Evolutionary conservation across 2,329 filamentous ascomycete genomes (phyloP), one percentile per base, ranked within the genome.

Genomic region (Diaporthe citrichinensis): DNA sequence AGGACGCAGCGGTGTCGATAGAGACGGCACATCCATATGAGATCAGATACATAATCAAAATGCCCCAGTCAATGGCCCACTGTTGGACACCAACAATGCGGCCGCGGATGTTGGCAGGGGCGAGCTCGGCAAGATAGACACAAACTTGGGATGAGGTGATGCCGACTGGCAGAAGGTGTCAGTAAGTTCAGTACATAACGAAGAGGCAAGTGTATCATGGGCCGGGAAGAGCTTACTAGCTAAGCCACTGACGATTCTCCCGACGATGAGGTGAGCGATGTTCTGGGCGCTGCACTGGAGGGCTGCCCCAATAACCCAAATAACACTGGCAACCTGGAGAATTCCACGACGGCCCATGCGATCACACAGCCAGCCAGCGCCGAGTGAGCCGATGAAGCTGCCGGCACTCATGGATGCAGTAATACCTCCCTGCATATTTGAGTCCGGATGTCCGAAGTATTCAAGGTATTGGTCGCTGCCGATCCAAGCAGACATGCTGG

Each of bases 351-450:
- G 86, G 31, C 88, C 89, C 80, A 84, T 86, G 9, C 80, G 84
- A 79, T 90, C 89, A 59, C 88, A 88, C 28, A 91, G 79, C 76
- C 87, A 87, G 39, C 88, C 89, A 7, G 88, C 89, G 28, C 82
- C 74, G 17, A 91, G 82, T 0, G 89, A 87, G 46, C 89, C 93
- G 14, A 93, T 82, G 77, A 94, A 91, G 6, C 92, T 94, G 23
- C 94, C 93, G 65, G 90, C 93, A 23, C 93, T 91, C 93, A 95
- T 95, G 2, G 93, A 86, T 31, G 92, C 92, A 3, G 92, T 94
- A 81, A 95, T 94, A 61, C 89, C 92, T 59, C 92, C 93, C 83
- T 95, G 93, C 4, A 39, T 61, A 0, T 88, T 86, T 78, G 90
- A 88, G 61, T 61, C 28, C 6, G 76, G 76, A n/a, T 46, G 71